phyloP scores from a whole-genome alignment of 805 yeast species.

The Blastobotrys robertii region DNA sequence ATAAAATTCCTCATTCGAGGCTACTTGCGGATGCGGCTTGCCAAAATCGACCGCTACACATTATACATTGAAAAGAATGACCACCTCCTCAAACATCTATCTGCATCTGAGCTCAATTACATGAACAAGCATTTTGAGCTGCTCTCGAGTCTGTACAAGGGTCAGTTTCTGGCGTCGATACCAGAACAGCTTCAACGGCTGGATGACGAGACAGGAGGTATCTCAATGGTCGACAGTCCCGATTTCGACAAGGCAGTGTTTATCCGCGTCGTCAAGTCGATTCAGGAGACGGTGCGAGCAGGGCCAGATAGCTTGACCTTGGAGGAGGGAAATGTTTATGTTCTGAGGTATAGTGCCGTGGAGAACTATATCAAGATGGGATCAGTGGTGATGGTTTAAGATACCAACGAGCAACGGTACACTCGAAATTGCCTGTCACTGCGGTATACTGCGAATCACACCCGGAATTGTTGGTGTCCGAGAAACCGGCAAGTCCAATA shows the following conservation, averaged over 20 bases:
- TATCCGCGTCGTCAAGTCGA: conserved; percentile 40
- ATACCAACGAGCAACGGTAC: too few species aligned
- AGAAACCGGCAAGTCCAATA: too few species aligned
- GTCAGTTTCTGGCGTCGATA: conserved; percentile 53
- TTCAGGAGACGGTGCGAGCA: conserved; percentile 32
- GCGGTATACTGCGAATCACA: too few species aligned
- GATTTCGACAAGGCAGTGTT: conserved; percentile 72
- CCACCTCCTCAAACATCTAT: conserved; percentile 34
- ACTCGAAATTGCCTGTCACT: too few species aligned
- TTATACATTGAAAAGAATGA: conserved; percentile 45
- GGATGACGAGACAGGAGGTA: conserved; percentile 57
- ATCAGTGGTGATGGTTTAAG: conserved; percentile 25
- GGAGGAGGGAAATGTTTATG: conserved; percentile 58
- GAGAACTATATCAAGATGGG: conserved; percentile 33
- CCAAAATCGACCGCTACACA: conserved; percentile 60
- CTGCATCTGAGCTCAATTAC: conserved; percentile 53
- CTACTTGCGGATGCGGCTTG: conserved; percentile 67
- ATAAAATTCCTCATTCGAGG: conserved; percentile 72
- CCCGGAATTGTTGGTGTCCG: too few species aligned
- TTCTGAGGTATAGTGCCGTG: conserved; percentile 55
- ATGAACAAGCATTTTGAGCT: conserved; percentile 60
- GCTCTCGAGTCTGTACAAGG: conserved; percentile 53
- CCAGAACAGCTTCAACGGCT: conserved; percentile 63
- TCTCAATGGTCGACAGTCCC: conserved; percentile 67
- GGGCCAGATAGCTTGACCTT: conserved; percentile 44